phyloP scores from a whole-genome alignment of 2,329 filamentous ascomycete genomes.

The Tolypocladium paradoxum region DNA sequence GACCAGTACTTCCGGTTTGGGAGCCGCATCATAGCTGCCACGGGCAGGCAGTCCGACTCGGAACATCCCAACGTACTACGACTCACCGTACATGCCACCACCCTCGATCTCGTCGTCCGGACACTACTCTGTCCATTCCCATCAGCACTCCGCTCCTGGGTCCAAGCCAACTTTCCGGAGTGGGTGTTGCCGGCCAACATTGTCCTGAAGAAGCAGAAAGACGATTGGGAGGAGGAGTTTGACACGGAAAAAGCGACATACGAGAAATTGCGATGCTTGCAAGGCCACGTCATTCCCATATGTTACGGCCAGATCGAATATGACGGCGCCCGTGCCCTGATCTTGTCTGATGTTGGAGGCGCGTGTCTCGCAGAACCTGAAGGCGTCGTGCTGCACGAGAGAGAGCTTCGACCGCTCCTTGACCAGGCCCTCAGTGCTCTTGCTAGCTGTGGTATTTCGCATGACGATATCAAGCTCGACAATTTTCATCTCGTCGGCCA shows the following conservation, averaged over 20 bases:
- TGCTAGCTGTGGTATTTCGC: constrained; percentile 6
- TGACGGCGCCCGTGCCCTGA: constrained; percentile 8
- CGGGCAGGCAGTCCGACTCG: no score
- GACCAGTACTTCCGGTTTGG: no score
- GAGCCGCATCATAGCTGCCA: no score
- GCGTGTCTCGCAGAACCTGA: constrained; percentile 8
- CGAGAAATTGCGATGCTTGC: constrained; percentile 9
- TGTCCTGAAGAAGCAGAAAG: constrained; percentile 11
- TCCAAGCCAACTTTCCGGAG: constrained; percentile 6
- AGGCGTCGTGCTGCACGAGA: constrained; percentile 8
- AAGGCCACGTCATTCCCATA: constrained; percentile 12
- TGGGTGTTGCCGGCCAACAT: constrained; percentile 7
- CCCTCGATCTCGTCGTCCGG: no score
- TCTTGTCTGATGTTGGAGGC: constrained; percentile 15
- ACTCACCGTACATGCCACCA: no score
- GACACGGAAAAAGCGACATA: constrained; percentile 12
- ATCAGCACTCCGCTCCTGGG: constrained; percentile 1
- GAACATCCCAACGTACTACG: no score
- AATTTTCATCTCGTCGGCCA: constrained; percentile 9
- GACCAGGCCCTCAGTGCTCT: constrained; percentile 13
- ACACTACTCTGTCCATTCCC: no score
- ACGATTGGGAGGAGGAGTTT: constrained; percentile 16
- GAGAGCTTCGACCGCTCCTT: constrained; percentile 13
- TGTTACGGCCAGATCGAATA: constrained; percentile 10
- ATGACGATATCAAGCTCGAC: constrained; percentile 12